phyloP scores from a whole-genome alignment of 1,284 basidiomycete genomes.

The Coniferiporia sulphurascens region DNA sequence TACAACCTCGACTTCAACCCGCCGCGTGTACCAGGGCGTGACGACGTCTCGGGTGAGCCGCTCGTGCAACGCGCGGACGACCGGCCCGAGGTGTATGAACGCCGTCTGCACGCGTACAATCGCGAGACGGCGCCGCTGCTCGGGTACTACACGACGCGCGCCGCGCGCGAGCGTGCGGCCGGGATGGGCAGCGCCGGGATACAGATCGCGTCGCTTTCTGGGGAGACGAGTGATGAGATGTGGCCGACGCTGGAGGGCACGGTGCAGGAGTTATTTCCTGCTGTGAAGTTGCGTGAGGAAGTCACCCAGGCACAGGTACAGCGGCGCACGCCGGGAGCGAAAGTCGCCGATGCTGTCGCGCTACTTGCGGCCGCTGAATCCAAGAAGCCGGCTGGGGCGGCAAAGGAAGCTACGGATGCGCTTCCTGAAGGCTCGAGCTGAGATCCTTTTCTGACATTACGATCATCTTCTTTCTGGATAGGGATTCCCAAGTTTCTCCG shows the following conservation, averaged over 20 bases:
- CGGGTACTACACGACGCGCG: slow-evolving; percentile 45
- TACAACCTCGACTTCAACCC: slow-evolving; percentile 93
- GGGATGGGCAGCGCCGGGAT: slow-evolving; percentile 75
- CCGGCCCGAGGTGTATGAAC: slow-evolving; percentile 57
- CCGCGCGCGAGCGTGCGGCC: slow-evolving; percentile 78
- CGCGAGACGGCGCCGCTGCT: slow-evolving; percentile 4
- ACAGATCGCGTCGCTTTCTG: slow-evolving; percentile 71
- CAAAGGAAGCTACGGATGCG: background rate
- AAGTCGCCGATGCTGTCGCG: slow-evolving; percentile 4
- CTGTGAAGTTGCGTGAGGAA: slow-evolving; percentile 47
- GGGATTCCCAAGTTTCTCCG: background rate
- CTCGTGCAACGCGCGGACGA: slow-evolving; percentile 90
- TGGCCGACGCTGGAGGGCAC: slow-evolving; percentile 76
- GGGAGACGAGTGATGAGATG: slow-evolving; percentile 88
- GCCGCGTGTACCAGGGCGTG: slow-evolving; percentile 80
- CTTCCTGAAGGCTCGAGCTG: background rate
- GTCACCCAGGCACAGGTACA: background rate
- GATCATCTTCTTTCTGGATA: background rate
- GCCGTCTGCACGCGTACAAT: slow-evolving; percentile 5
- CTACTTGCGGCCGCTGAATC: slow-evolving; percentile 10
- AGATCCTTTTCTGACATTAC: background rate
- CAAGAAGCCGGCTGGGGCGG: background rate
- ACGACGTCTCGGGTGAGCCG: slow-evolving; percentile 91
- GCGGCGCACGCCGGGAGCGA: background rate
- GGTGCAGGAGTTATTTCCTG: slow-evolving; percentile 54